phyloP scores from a whole-genome alignment of 1,284 basidiomycete genomes.

The Malassezia furfur region DNA sequence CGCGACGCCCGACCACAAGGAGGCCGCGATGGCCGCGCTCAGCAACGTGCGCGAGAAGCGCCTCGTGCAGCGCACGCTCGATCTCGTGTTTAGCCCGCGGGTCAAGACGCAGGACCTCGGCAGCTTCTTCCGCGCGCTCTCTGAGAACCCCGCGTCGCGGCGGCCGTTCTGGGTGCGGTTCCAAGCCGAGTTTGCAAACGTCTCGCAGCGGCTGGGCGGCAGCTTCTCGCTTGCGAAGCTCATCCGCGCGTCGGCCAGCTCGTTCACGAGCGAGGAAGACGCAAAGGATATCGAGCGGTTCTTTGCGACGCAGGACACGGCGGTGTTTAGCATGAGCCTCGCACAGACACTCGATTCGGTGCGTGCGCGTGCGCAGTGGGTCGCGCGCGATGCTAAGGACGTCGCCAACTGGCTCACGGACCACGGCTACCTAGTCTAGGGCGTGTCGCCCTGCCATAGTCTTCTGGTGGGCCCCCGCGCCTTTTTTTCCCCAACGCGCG shows the following conservation, averaged over 20 bases:
- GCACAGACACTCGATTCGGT: conserved; percentile 62
- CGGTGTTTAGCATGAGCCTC: conserved; percentile 54
- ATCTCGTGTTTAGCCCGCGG: conserved; percentile 23
- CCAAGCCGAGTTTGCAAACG: conserved; percentile 33
- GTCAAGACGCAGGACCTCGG: conserved; percentile 45
- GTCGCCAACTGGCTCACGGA: conserved; percentile 54
- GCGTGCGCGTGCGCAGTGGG: conserved; percentile 55
- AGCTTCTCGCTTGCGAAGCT: conserved; percentile 31
- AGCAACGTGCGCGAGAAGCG: conserved; percentile 25
- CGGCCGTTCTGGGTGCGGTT: conserved; percentile 39
- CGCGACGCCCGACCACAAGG: conserved; percentile 51
- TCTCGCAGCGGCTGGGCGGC: conserved; percentile 55
- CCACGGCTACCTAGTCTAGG: conserved; percentile 9
- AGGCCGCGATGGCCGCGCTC: conserved; percentile 43
- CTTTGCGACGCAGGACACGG: conserved; percentile 45
- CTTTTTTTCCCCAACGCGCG: not conserved
- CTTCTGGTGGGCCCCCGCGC: not conserved
- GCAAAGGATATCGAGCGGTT: conserved; percentile 58
- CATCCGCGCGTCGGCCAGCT: conserved; percentile 54
- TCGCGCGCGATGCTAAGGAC: conserved; percentile 56
- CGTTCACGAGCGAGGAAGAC: conserved; percentile 62
- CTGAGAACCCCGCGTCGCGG: conserved; percentile 30
- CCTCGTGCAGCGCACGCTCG: conserved; percentile 37
- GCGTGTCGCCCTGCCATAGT: too few relatives aligned
- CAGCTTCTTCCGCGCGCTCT: conserved; percentile 37